Base-by-base conservation (phyloP, 257 asterid species). In the Buddleja alternifolia region DNA sequence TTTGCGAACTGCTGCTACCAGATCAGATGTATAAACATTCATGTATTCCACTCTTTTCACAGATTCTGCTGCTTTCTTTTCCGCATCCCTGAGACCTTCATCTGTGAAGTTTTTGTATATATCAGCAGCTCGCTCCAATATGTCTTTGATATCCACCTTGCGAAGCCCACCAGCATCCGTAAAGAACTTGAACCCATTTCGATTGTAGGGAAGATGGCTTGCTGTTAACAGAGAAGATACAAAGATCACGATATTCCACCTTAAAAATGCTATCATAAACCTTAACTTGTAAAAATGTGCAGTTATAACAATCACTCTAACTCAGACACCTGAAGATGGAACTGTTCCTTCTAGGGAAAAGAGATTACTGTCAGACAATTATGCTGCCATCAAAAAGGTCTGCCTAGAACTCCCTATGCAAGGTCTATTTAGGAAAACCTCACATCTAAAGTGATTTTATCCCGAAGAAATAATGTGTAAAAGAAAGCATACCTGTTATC, bases 201-300 rank as follows among this genome's bases (percentile, higher is more conserved):
- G 85, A 62, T 94, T 94, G 90, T 81, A 91, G 46, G 99, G 97
- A 75, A 94, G 99, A 83, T 94, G 99, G 79, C 99, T 94, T 9
- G 99, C 99, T 94, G 96, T 78, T 68, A 57, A 63, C 72, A 77
- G 58, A 79, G 47, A 78, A 81, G 60, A 25, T 36, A 68, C 17
- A 74, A 71, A 71, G 51, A 69, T 78, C 37, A 73, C 17, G 63
- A 73, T 37, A 59, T 40, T 54, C 44, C 44, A 37, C 60, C 61
- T 19, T 48, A 66, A 23, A 56, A 34, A 29, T 2, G 21, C 39
- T 15, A 34, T 17, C 45, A 66, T 25, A 53, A 10, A 8, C 41
- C 50, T 10, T 23, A 51, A 55, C 20, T 75, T 45, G 62, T 32
- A 57, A 44, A 74, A 63, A 7, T 4, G 10, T 7, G 11, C 10